phyloP scores from a whole-genome alignment of 2,329 filamentous ascomycete species.

The Stagonosporopsis vannaccii region DNA sequence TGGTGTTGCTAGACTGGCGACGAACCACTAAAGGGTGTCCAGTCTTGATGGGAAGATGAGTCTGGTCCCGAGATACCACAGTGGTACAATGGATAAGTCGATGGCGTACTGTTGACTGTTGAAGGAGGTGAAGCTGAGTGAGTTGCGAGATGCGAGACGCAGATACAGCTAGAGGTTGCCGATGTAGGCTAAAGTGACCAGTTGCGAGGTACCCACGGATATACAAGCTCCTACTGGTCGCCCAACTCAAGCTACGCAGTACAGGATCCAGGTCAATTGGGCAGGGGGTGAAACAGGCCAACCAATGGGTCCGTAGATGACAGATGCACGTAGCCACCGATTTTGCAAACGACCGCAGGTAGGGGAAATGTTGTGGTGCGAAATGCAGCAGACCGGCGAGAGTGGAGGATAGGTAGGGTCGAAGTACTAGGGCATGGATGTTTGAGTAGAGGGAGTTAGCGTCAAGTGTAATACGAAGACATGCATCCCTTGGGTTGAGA shows the following conservation, averaged over 20 bases:
- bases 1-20: conserved; percentile 21
- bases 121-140: conserved; percentile 32
- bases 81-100: conserved; percentile 25
- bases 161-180: conserved; percentile 46
- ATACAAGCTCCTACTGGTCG: conserved; percentile 49
- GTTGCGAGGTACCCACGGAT: conserved; percentile 39
- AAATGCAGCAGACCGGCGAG: conserved; percentile 40
- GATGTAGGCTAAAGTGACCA: conserved; percentile 43
- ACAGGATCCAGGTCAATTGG: conserved; percentile 41
- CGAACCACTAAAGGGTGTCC: conserved; percentile 16
- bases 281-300: conserved; percentile 50
- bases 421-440: conserved; percentile 42
- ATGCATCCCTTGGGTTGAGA: conserved; percentile 40
- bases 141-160: conserved; percentile 38
- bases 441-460: conserved; percentile 43
- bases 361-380: conserved; percentile 38
- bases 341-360: conserved; percentile 34
- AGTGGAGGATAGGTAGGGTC: conserved; percentile 42
- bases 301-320: conserved; percentile 46
- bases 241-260: conserved; percentile 45
- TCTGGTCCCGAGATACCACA: conserved; percentile 11
- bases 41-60: conserved; percentile 22
- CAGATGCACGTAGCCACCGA: conserved; percentile 48
- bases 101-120: conserved; percentile 24
- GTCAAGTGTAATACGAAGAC: conserved; percentile 43